A percentile compares a stretch with the other conserved stretches of the same genome.
phyloP scores from a whole-genome alignment of 148 eudicot genomes.

The Fagopyrum esculentum region DNA sequence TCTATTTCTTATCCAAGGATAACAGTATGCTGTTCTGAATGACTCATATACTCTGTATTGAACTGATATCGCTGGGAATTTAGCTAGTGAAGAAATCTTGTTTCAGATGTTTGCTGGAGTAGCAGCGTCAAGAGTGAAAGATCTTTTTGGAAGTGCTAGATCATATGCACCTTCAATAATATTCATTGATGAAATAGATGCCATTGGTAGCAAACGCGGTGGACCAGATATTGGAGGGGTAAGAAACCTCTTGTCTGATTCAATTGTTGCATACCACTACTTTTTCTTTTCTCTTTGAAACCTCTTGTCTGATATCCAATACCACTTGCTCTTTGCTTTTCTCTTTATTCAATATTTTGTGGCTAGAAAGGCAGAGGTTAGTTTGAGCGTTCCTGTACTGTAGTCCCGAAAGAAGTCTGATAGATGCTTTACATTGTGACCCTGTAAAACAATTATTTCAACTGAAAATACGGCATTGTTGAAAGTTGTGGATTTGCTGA shows the following conservation, averaged over 20 bases:
- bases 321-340: not conserved
- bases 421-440: not conserved
- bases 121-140: conserved; percentile 92
- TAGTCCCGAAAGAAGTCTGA: not conserved
- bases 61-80: not conserved
- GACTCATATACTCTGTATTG: not conserved
- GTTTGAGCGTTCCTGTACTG: not conserved
- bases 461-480: not conserved
- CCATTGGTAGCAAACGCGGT: conserved; percentile 95
- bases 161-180: conserved; percentile 88
- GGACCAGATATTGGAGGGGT: conserved; percentile 97
- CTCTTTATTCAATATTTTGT: not conserved
- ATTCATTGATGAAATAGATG: conserved; percentile 96
- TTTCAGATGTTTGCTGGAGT: conserved; percentile 91
- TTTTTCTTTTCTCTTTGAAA: conserved; percentile 1
- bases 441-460: not conserved
- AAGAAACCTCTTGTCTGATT: conserved; percentile 16
- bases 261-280: conserved; percentile 2
- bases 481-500: not conserved
- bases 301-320: not conserved
- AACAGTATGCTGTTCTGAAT: conserved; percentile 3
- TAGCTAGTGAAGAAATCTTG: not conserved
- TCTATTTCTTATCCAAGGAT: not conserved
- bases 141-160: conserved; percentile 84
- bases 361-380: not conserved